phyloP scores from a whole-genome alignment of 345 rosid species.

The Diplotaxis tenuifolia region DNA sequence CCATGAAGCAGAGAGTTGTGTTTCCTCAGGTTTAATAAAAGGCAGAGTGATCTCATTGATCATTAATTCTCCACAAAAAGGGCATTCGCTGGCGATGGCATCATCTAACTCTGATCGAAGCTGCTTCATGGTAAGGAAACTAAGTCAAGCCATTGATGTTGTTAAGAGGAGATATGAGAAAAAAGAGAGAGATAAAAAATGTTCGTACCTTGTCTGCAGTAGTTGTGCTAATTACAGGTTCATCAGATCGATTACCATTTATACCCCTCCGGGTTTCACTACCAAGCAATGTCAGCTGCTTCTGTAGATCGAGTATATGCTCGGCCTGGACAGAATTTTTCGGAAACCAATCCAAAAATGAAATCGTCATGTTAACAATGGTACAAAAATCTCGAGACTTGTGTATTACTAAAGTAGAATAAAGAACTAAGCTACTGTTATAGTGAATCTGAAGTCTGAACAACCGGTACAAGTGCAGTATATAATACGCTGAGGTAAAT shows the following conservation, averaged over 20 bases:
- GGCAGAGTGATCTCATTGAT: conserved; percentile 76
- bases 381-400: background rate
- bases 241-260: conserved; percentile 60
- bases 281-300: conserved; percentile 82
- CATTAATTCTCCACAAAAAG: conserved; percentile 95
- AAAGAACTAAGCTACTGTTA: background rate
- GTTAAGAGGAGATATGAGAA: background rate
- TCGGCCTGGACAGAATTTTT: conserved; percentile 58
- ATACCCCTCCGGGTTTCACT: conserved; percentile 66
- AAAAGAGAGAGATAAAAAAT: background rate
- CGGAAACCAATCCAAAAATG: conserved; percentile 13
- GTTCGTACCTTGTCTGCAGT: conserved; percentile 68
- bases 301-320: conserved; percentile 78
- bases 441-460: background rate
- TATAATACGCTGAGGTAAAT: background rate
- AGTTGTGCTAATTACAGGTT: conserved; percentile 57
- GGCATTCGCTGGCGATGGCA: conserved; percentile 93
- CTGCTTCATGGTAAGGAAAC: conserved; percentile 42
- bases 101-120: conserved; percentile 88
- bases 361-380: conserved; percentile 1
- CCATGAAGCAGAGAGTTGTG: conserved; percentile 69
- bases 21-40: conserved; percentile 70
- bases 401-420: background rate
- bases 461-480: background rate
- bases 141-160: conserved; percentile 6